Evolutionary conservation across 116 monocot genomes (phyloP).

Genomic region (Trichopus zeylanicus): DNA sequence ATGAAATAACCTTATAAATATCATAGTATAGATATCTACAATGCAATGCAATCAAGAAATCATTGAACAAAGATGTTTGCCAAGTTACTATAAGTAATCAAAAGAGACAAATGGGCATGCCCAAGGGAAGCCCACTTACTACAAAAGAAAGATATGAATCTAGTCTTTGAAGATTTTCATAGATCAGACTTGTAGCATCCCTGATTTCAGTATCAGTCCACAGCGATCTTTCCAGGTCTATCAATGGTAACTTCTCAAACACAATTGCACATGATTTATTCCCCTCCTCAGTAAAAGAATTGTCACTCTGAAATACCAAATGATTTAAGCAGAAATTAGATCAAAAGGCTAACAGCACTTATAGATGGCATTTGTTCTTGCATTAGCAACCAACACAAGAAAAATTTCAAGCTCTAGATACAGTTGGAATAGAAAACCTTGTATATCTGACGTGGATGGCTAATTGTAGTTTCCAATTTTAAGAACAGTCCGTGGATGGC

Average conservation of each 20-base stretch:
- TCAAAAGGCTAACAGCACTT: neutral
- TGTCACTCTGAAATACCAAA: conserved; percentile 27
- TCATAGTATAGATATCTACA: too few species aligned
- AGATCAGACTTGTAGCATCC: conserved; percentile 59
- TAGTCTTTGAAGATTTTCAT: conserved; percentile 70
- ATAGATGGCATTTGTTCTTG: neutral
- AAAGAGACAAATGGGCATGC: neutral
- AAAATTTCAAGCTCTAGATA: conserved; percentile 1
- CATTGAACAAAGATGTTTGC: neutral
- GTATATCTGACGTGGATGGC: conserved; percentile 37
- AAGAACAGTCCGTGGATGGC: conserved; percentile 48
- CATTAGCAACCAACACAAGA: neutral
- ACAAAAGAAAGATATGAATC: conserved; percentile 61
- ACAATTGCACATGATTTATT: conserved; percentile 43
- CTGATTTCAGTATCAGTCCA: conserved; percentile 57
- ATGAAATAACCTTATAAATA: too few species aligned
- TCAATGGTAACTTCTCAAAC: conserved; percentile 60
- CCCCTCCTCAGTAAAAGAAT: conserved; percentile 18
- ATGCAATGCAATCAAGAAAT: neutral
- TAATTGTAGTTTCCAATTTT: conserved; percentile 58
- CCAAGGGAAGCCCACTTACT: conserved; percentile 21
- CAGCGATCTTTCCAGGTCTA: conserved; percentile 38
- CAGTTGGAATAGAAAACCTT: conserved; percentile 27
- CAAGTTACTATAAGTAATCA: neutral
- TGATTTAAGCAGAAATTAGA: neutral